Evolutionary conservation across 2,329 filamentous ascomycete species (phyloP), one percentile per base, ranked within the genome.

Genomic region (Sporothrix phasma): DNA sequence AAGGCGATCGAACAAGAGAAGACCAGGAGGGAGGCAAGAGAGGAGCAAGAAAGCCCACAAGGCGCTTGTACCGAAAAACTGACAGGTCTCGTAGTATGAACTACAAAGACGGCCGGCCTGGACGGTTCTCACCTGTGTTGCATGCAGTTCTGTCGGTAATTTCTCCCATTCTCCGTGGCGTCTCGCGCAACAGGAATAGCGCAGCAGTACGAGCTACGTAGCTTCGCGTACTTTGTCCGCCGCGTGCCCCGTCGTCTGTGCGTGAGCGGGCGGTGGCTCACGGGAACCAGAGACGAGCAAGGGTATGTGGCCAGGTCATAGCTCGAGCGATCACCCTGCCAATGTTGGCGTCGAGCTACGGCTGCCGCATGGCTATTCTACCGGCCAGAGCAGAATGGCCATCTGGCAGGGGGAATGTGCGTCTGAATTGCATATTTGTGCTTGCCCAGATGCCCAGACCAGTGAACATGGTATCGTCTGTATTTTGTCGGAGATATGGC

Each of bases 251-350:
- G 46, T 46, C 56, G 45, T 61, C 59, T 61, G 43, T 49, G 59
- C 43, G 31, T 39, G 29, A 46, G 6, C 29, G n/a, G n/a, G n/a
- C 29, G 43, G 59, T 61, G 45, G 59, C 59, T 49, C 58, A 61
- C 59, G 46, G 60, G 47, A 62, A 47, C 47, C 47, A 62, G 26
- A 62, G 60, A 45, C 31, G 51, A 26, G 31, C 31, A 39, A 19
- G n/a, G 31, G 31, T 17, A 22, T 22, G 43, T 10, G n/a, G 58
- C 58, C 2, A 49, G 26, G 43, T 29, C 17, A 22, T 39, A 29
- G 17, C 31, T 43, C 60, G 19, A 53, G 34, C 37, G 47, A 62
- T 53, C 60, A 17, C 45, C 17, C 17, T 43, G 37, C 41, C 43
- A 37, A 29, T 39, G 24, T 45, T 24, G 26, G 46, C 29, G 47